phyloP scores from a whole-genome alignment of 2,329 filamentous ascomycete genomes.

The Cladobotryum mycophilum region DNA sequence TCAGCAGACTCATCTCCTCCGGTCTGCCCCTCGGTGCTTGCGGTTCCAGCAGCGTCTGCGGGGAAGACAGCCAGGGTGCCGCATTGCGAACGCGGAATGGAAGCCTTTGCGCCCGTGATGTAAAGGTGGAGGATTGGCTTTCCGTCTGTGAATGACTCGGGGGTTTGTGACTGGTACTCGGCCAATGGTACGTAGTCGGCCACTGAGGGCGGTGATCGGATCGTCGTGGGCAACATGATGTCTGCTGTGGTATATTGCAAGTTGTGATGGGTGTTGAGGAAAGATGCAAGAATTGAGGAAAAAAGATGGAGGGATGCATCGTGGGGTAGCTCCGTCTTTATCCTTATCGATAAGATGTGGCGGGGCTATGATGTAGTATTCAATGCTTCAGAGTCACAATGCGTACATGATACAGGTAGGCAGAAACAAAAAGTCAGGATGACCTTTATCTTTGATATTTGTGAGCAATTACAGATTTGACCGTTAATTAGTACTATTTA shows the following conservation, averaged over 20 bases:
- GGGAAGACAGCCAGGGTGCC: slow-evolving; percentile 50
- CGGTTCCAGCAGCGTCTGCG: slow-evolving; percentile 29
- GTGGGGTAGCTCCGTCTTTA: slow-evolving; percentile 11
- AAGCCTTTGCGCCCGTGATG: slow-evolving; percentile 49
- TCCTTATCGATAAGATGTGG: slow-evolving; percentile 12
- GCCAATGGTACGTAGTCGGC: slow-evolving; percentile 58
- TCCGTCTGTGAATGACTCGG: slow-evolving; percentile 62
- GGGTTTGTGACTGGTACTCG: slow-evolving; percentile 67
- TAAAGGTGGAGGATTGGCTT: slow-evolving; percentile 67
- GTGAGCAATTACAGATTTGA: no score
- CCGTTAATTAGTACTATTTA: no score
- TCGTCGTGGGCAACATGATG: slow-evolving; percentile 44
- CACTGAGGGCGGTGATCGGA: slow-evolving; percentile 49
- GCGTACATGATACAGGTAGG: no score
- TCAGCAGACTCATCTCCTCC: slow-evolving; percentile 23
- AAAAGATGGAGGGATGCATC: slow-evolving; percentile 3
- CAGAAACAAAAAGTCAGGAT: no score
- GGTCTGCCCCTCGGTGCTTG: slow-evolving; percentile 20
- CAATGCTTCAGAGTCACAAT: no score
- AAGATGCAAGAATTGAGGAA: neutral
- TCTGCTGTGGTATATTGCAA: neutral
- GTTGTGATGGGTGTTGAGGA: neutral
- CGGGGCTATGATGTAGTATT: slow-evolving; percentile 5
- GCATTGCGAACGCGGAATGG: slow-evolving; percentile 49
- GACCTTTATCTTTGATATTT: no score